phyloP scores from a whole-genome alignment of 2,329 filamentous ascomycete species.

The Ceratocystis ficicola region DNA sequence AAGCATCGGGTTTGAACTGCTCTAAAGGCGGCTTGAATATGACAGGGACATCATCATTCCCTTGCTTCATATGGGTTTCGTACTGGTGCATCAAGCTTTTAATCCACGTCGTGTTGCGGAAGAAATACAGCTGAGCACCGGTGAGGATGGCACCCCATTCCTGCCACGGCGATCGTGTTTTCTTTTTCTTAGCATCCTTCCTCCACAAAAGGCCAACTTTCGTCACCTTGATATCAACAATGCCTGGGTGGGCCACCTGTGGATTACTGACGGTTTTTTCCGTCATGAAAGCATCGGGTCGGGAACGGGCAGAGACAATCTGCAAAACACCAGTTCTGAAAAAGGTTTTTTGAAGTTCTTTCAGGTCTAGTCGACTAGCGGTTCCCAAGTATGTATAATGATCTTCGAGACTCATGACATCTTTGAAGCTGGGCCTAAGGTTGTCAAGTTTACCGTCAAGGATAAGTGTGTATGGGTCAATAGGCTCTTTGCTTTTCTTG shows the following conservation, averaged over 20 bases:
- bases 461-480: constrained; percentile 91
- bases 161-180: constrained; percentile 90
- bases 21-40: constrained; percentile 83
- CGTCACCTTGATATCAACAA: constrained; percentile 94
- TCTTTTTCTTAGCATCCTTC: constrained; percentile 87
- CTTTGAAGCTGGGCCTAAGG: constrained; percentile 72
- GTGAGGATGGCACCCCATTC: constrained; percentile 97
- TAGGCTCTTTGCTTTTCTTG: constrained; percentile 62
- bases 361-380: constrained; percentile 61
- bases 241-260: constrained; percentile 73
- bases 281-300: constrained; percentile 89
- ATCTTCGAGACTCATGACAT: constrained; percentile 87
- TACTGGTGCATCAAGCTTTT: constrained; percentile 84
- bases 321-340: constrained; percentile 85
- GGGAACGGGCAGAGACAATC: constrained; percentile 84
- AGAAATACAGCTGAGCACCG: constrained; percentile 94
- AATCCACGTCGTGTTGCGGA: constrained; percentile 84
- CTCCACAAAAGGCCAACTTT: constrained; percentile 93
- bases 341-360: constrained; percentile 75
- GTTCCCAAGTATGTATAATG: constrained; percentile 80
- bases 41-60: constrained; percentile 61
- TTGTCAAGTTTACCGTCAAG: constrained; percentile 77
- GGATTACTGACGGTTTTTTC: constrained; percentile 77
- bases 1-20: constrained; percentile 83
- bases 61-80: constrained; percentile 67